Percentiles rank a stretch among this genome's conserved stretches.
These are phyloP conservation scores for Annulohypoxylon nitens DNA, from an alignment of 495 filamentous ascomycete species.

Conservation along the genomic window DNA sequence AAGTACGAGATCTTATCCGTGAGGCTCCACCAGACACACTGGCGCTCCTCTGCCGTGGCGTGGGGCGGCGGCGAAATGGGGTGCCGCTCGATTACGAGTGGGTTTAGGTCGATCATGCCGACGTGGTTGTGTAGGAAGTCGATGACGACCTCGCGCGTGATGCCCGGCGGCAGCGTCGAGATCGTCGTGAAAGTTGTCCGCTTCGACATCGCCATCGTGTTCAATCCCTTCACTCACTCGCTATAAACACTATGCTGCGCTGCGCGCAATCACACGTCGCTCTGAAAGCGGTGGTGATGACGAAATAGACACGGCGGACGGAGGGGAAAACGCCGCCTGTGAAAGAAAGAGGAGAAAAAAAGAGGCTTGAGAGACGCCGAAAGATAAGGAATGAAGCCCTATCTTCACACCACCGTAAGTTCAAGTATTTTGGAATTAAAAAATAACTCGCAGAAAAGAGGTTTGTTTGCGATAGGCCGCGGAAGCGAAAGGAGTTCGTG, in stretches of 20 bases:
- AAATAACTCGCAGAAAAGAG: constrained; percentile 28
- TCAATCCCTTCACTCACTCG: not conserved
- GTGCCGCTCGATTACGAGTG: constrained; percentile 77
- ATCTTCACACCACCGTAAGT: constrained; percentile 7
- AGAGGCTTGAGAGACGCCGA: constrained; percentile 16
- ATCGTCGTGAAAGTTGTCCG: constrained; percentile 74
- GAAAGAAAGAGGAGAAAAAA: constrained; percentile 2
- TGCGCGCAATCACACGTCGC: not conserved
- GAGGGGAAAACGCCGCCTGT: not conserved
- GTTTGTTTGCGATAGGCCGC: constrained; percentile 14
- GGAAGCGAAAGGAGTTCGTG: constrained; percentile 10
- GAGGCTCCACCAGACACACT: constrained; percentile 78
- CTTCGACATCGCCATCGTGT: constrained; percentile 62
- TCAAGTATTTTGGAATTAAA: not conserved
- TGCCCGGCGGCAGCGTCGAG: constrained; percentile 75
- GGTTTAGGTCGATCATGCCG: constrained; percentile 86
- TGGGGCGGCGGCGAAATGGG: constrained; percentile 71
- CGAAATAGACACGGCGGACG: not conserved
- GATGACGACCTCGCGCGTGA: constrained; percentile 75
- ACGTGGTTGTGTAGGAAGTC: constrained; percentile 77
- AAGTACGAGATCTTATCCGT: constrained; percentile 80
- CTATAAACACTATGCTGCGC: not conserved
- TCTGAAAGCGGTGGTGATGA: not conserved
- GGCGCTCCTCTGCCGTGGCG: constrained; percentile 73
- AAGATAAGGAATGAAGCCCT: constrained; percentile 1